A percentile compares a stretch with the other conserved stretches of the same genome.
These are phyloP conservation scores for Gossypium davidsonii DNA, from an alignment of 441 rosid species.

Conservation along the genomic window DNA sequence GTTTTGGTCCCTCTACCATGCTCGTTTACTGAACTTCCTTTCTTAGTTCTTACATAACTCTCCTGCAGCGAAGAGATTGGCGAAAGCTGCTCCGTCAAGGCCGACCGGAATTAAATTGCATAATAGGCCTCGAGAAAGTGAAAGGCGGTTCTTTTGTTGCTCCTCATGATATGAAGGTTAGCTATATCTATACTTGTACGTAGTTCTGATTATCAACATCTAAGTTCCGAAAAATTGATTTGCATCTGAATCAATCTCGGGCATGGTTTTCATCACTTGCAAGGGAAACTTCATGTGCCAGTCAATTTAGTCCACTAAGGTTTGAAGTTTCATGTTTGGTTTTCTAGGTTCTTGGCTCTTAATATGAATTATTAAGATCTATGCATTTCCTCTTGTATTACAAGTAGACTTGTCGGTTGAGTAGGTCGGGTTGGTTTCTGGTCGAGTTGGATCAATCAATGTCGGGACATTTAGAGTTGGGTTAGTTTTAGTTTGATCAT, in stretches of 20 bases:
- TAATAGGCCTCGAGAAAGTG: slow-evolving; percentile 31
- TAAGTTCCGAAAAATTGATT: neutral
- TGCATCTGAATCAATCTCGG: slow-evolving; percentile 1
- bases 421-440: too few species aligned
- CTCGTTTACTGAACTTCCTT: neutral
- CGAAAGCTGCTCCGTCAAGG: slow-evolving; percentile 46
- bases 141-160: slow-evolving; percentile 54
- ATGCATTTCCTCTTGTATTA: too few species aligned
- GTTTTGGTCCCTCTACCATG: too few species aligned
- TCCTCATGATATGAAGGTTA: slow-evolving; percentile 22
- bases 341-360: too few species aligned
- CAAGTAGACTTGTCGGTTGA: too few species aligned
- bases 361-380: too few species aligned
- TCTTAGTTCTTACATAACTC: slow-evolving; percentile 13
- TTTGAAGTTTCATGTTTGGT: neutral
- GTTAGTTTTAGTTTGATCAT: too few species aligned
- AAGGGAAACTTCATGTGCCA: neutral
- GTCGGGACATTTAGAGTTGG: too few species aligned
- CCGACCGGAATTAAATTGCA: slow-evolving; percentile 59
- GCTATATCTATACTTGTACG: slow-evolving; percentile 8
- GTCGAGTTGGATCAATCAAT: too few species aligned
- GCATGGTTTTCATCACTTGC: neutral
- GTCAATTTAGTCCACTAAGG: neutral
- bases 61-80: slow-evolving; percentile 58
- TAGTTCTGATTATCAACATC: neutral